Evolutionary conservation across 2,329 filamentous ascomycete genomes (phyloP).

Genomic region (Cladosporium velox): DNA sequence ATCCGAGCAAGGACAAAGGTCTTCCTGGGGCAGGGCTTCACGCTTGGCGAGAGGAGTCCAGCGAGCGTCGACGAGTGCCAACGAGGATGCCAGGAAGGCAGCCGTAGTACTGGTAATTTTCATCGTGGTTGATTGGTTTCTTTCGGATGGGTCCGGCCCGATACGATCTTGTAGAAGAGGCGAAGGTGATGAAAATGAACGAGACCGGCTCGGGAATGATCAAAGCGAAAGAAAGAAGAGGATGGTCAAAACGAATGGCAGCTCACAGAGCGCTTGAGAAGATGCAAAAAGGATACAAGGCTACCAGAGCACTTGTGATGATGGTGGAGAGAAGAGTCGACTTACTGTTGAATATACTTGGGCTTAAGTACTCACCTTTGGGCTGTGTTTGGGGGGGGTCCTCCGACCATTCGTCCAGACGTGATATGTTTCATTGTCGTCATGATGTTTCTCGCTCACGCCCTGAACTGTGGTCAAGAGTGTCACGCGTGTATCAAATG

Average conservation of each 20-base stretch:
- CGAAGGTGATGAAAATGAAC: background rate
- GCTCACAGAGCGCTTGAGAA: slow-evolving; percentile 14
- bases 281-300: background rate
- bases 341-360: background rate
- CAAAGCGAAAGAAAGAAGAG: slow-evolving; percentile 1
- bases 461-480: background rate
- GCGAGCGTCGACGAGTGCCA: slow-evolving; percentile 13
- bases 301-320: slow-evolving; percentile 16
- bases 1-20: slow-evolving; percentile 9
- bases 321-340: background rate
- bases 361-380: slow-evolving; percentile 7
- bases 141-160: background rate
- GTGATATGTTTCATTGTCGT: background rate
- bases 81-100: background rate
- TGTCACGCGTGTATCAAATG: background rate
- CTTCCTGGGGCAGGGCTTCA: slow-evolving; percentile 11
- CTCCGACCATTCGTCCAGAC: background rate
- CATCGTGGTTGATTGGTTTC: slow-evolving; percentile 17
- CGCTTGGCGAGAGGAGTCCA: slow-evolving; percentile 15
- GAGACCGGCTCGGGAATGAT: background rate
- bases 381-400: background rate
- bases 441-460: background rate
- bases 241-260: background rate
- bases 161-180: background rate
- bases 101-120: background rate